Conservation (phyloP, 495 filamentous ascomycete species). For the Xylaria grammica region DNA sequence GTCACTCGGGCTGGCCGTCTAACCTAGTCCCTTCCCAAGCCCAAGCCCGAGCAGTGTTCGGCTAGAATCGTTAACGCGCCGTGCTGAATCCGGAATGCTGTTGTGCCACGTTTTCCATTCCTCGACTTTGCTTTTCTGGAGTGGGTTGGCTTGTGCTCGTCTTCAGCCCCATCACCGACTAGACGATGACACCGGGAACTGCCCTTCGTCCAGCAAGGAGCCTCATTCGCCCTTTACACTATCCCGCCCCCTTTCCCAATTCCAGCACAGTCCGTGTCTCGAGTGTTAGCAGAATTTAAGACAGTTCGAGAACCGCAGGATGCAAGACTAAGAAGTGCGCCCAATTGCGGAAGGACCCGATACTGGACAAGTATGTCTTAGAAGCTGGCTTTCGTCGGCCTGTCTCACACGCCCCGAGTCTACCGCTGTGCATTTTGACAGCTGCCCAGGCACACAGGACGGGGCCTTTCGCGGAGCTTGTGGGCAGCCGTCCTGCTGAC, state of each 20-base stretch:
- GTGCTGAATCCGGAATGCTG: conserved; percentile 14
- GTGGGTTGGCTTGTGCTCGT: neutral
- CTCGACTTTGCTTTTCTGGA: conserved; percentile 2
- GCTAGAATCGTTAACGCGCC: conserved; percentile 13
- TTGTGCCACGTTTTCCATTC: conserved; percentile 20
- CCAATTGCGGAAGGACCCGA: conserved; percentile 41
- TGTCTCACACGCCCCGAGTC: conserved; percentile 25
- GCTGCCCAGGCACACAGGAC: conserved; percentile 21
- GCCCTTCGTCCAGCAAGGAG: conserved; percentile 1
- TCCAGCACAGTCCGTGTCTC: conserved; percentile 33
- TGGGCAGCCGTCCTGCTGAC: conserved; percentile 1
- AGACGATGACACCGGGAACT: conserved; percentile 1
- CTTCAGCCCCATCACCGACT: conserved; percentile 1
- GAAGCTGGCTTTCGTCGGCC: conserved; percentile 22
- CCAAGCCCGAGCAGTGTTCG: conserved; percentile 11
- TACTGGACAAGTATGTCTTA: conserved; percentile 28
- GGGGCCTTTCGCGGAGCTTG: neutral
- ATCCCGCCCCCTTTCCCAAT: conserved; percentile 13
- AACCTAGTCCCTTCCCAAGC: neutral
- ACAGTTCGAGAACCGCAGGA: conserved; percentile 4
- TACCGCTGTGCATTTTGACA: conserved; percentile 22
- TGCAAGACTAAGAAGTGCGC: conserved; percentile 4
- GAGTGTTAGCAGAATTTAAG: neutral
- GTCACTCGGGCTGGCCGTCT: conserved; percentile 16
- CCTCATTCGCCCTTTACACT: conserved; percentile 18